Evolutionary conservation across 257 asterid genomes (phyloP), one percentile per base, ranked within the genome.

Genomic region (Linderniella brevidens): DNA sequence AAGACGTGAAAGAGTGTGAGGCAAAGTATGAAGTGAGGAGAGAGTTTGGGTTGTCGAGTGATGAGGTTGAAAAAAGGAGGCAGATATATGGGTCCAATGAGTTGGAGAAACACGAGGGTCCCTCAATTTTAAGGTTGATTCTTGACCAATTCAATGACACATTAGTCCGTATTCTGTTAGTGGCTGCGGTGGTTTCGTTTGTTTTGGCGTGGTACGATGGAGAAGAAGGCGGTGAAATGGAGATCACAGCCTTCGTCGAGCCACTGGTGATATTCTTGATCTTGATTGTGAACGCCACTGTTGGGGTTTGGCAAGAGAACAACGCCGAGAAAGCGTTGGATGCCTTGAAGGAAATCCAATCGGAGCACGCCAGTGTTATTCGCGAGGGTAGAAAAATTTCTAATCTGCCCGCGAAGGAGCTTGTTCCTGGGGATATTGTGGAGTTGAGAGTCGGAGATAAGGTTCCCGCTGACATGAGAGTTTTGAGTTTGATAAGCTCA

Each of bases 301-400:
- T 90, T 18, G 99, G 96, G 50, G 99, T 90, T 19, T 90, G 99
- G 99, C 99, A 90, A 70, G 99, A 90, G 73, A 90, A 76, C 70
- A 90, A 90, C 68, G 99, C 99, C 0, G 99, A 90, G 75, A 85
- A 90, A 66, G 99, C 99, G 4, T 58, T 90, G 58, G 99, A 90
- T 55, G 99, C 96, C 0, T 65, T 90, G 72, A 85, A 90, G 78
- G 99, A 90, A 71, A 85, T 90, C 53, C 99, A 90, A 60, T 90
- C 99, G 0, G 99, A 85, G 63, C 86, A 78, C 50, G 99, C 99
- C 0, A 42, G 68, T 40, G 99, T 90, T 55, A 61, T 75, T 49
- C 80, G 99, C 1, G 94, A 77, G 0, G 96, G 94, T 51, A 79
- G 12, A 46, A 90, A 72, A 51, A 57, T 73, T 58, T 56, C 92